These are phyloP conservation scores for Rubus parviflorus DNA, from an alignment of 306 rosid genomes.

Conservation along the genomic window DNA sequence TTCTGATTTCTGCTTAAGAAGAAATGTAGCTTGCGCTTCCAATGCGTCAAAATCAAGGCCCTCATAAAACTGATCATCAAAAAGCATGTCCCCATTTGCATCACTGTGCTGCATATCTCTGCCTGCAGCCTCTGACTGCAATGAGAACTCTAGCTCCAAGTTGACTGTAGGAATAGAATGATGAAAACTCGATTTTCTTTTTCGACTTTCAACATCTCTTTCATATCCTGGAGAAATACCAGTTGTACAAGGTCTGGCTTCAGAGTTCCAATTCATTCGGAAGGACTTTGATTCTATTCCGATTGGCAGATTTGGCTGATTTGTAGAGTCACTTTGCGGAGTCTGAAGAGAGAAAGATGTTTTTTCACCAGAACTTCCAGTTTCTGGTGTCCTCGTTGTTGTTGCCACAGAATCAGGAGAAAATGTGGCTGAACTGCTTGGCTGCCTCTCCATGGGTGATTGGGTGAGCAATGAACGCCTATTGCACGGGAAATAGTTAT, in stretches of 20 bases:
- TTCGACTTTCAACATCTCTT: slow-evolving; percentile 39
- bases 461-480: slow-evolving; percentile 97
- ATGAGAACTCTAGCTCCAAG: slow-evolving; percentile 59
- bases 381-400: slow-evolving; percentile 39
- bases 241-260: slow-evolving; percentile 40
- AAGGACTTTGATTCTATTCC: slow-evolving; percentile 34
- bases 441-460: slow-evolving; percentile 52
- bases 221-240: slow-evolving; percentile 27
- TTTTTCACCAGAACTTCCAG: slow-evolving; percentile 44
- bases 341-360: slow-evolving; percentile 34
- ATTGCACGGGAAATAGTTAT: slow-evolving; percentile 25
- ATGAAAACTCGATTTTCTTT: slow-evolving; percentile 52
- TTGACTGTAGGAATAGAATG: slow-evolving; percentile 52
- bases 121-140: slow-evolving; percentile 39
- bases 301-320: slow-evolving; percentile 41
- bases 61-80: slow-evolving; percentile 70
- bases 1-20: slow-evolving; percentile 59
- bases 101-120: slow-evolving; percentile 30
- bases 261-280: slow-evolving; percentile 30
- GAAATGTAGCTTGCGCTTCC: slow-evolving; percentile 76
- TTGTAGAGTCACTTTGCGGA: slow-evolving; percentile 29
- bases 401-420: slow-evolving; percentile 47
- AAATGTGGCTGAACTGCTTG: slow-evolving; percentile 28
- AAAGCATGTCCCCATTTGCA: slow-evolving; percentile 35
- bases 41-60: slow-evolving; percentile 73